A percentile compares a stretch with the other conserved stretches of the same genome.
Evolutionary conservation across 805 yeast species (phyloP).

Genomic region (Blastobotrys americana): DNA sequence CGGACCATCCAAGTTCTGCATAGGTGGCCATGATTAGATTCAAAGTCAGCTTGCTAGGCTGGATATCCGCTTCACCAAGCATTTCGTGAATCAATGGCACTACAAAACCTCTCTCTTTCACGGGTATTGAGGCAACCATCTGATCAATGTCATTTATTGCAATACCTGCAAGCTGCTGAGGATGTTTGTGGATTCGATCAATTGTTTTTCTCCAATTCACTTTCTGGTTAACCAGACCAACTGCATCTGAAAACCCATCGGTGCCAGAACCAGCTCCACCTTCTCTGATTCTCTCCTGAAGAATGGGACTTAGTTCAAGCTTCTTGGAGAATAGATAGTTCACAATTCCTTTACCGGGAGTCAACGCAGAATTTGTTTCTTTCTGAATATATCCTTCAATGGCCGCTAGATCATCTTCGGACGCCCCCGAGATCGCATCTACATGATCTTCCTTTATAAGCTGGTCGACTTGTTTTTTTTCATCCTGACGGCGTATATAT

Average conservation of each 20-base stretch:
- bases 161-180: constrained; percentile 20
- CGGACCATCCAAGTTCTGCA: constrained; percentile 25
- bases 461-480: constrained; percentile 13
- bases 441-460: constrained; percentile 9
- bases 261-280: not conserved
- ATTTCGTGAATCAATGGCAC: constrained; percentile 20
- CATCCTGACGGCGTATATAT: constrained; percentile 16
- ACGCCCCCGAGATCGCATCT: constrained; percentile 7
- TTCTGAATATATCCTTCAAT: constrained; percentile 12
- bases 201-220: constrained; percentile 21
- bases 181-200: constrained; percentile 7
- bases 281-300: constrained; percentile 16
- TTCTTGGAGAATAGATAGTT: constrained; percentile 11
- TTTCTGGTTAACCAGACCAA: constrained; percentile 9
- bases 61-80: constrained; percentile 19
- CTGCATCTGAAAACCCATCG: no score
- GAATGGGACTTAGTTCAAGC: constrained; percentile 13
- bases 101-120: constrained; percentile 17
- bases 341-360: constrained; percentile 4
- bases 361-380: constrained; percentile 6
- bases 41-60: constrained; percentile 12
- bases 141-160: constrained; percentile 20
- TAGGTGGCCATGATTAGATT: constrained; percentile 30
- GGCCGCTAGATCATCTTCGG: constrained; percentile 16
- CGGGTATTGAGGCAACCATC: constrained; percentile 25